A percentile compares a stretch with the other conserved stretches of the same genome.
These are phyloP conservation scores for Cocos nucifera DNA, from an alignment of 176 grass and related monocot species.

Conservation along the genomic window DNA sequence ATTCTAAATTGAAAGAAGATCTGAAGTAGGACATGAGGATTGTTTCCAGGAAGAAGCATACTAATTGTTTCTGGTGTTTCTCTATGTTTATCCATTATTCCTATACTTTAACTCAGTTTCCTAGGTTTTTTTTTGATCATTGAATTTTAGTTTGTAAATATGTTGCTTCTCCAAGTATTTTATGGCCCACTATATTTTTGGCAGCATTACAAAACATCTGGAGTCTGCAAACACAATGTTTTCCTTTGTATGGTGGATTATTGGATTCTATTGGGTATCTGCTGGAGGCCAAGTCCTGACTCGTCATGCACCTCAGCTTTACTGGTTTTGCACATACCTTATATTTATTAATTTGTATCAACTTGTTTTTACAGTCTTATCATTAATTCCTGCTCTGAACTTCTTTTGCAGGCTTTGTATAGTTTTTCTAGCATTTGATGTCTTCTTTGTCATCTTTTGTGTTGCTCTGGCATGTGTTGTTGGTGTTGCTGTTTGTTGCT, in stretches of 20 bases:
- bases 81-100: no score
- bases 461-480: slow-evolving; percentile 81
- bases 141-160: no score
- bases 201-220: slow-evolving; percentile 33
- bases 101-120: no score
- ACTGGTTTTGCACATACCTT: slow-evolving; percentile 18
- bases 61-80: no score
- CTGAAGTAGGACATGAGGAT: no score
- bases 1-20: no score
- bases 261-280: slow-evolving; percentile 42
- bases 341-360: no score
- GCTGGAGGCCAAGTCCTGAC: slow-evolving; percentile 33
- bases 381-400: no score
- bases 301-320: slow-evolving; percentile 30
- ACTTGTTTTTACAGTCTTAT: no score
- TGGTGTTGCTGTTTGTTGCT: slow-evolving; percentile 92
- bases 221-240: slow-evolving; percentile 35
- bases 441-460: slow-evolving; percentile 93
- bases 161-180: no score
- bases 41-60: no score
- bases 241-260: slow-evolving; percentile 56
- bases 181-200: slow-evolving; percentile 1
- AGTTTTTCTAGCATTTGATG: slow-evolving; percentile 88
- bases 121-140: no score
- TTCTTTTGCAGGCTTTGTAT: slow-evolving; percentile 60